phyloP scores from a whole-genome alignment of 805 yeast species.

The Wickerhamiella lipophila region DNA sequence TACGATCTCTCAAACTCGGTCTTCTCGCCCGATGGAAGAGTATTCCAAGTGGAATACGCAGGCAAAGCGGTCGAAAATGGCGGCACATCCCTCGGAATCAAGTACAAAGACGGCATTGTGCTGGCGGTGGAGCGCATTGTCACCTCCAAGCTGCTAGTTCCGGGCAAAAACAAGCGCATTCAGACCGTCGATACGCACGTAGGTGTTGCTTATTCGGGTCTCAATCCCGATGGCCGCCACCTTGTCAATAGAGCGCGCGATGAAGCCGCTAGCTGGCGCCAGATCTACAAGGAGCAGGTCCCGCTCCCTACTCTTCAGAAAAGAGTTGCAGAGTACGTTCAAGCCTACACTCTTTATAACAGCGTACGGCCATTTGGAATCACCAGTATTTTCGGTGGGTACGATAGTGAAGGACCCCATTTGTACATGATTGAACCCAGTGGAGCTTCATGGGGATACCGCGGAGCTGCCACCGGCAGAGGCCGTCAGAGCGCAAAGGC shows the following conservation, averaged over 20 bases:
- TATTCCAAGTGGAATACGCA: conserved; percentile 94
- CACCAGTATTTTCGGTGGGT: conserved; percentile 84
- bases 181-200: conserved; percentile 88
- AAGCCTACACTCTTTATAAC: conserved; percentile 88
- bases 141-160: conserved; percentile 74
- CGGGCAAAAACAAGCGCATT: conserved; percentile 77
- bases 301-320: conserved; percentile 73
- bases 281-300: conserved; percentile 61
- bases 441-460: conserved; percentile 95
- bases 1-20: conserved; percentile 96
- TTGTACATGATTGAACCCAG: conserved; percentile 95
- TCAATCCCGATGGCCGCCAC: conserved; percentile 93
- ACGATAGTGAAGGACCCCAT: conserved; percentile 81
- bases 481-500: conserved; percentile 98
- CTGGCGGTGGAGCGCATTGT: conserved; percentile 92
- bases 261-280: conserved; percentile 71
- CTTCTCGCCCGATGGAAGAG: conserved; percentile 56
- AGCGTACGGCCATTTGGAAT: conserved; percentile 98
- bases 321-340: conserved; percentile 81
- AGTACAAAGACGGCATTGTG: conserved; percentile 87
- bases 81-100: conserved; percentile 87
- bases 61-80: conserved; percentile 96
- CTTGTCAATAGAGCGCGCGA: conserved; percentile 85
- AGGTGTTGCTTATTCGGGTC: conserved; percentile 90
- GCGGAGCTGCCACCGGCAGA: conserved; percentile 95